Base-by-base conservation (phyloP, 805 yeast genomes). In the Candida rishiriensis region DNA sequence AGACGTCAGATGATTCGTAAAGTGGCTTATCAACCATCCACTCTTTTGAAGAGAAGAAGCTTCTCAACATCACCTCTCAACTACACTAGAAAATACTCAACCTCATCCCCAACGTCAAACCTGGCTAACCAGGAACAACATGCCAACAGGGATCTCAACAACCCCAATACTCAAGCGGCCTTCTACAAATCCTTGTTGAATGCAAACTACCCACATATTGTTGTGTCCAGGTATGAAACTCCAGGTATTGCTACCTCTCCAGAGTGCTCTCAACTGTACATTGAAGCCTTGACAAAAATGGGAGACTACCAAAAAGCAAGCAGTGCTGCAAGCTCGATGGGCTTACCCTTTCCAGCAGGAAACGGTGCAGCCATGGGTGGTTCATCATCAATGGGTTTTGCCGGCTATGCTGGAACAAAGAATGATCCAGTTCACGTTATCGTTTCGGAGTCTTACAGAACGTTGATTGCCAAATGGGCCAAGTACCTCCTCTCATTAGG, bases 341-440 rank as follows among this genome's bases (percentile, higher is more conserved):
- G 72, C 18, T 35, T 54, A 38, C 26, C 26, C 7, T 21, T 21
- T 21, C 26, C 26, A 21, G 35, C 54, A 4, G 43, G 45, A 12
- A 64, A 68, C n/a, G 65, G 64, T 15, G 41, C 58, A 8, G 55
- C 59, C 6, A 46, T 53, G 38, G 51, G 49, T 12, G 48, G 57
- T 18, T 31, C 31, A 12, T 8, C n/a, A 28, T n/a, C 26, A 29
- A 29, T 14, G 10, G 57, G 63, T 44, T 18, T 35, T 14, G 47
- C 47, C 10, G 48, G 44, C 26, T 18, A 44, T n/a, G 54, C 54
- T 45, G 96, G 95, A 1, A 67, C 88, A 2, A 76, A 83, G 44
- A 66, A 76, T 46, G 95, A 88, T 49, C 99, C 99, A 2, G 76
- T 93, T 34, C 96, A 91, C 64, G 99, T 93, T n/a, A 76, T 91